Percentiles rank a stretch among this genome's conserved stretches.
Conservation (phyloP, 2,329 filamentous ascomycete genomes). For the Rhexocercosporidium sp. region DNA sequence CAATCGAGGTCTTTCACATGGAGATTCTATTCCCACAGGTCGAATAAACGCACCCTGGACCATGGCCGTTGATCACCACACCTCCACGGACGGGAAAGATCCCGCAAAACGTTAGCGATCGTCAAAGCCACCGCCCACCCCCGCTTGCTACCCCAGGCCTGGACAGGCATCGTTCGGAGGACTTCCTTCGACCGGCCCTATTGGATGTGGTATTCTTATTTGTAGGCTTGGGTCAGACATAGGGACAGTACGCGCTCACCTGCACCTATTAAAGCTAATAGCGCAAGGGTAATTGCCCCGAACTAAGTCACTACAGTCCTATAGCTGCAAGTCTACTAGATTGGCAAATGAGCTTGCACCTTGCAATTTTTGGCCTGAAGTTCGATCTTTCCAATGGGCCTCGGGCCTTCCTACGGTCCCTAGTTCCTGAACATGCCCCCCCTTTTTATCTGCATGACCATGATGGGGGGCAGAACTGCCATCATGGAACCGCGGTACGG, state of each 20-base stretch:
- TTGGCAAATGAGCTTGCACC: neutral
- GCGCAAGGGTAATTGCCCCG: neutral
- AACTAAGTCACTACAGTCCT: too few relatives aligned
- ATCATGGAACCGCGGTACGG: neutral
- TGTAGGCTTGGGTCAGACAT: neutral
- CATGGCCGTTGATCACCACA: neutral
- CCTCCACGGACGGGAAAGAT: neutral
- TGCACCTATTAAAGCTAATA: neutral
- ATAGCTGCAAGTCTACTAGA: neutral
- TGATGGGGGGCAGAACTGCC: neutral
- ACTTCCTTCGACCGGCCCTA: neutral
- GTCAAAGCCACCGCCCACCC: neutral
- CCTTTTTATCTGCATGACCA: neutral
- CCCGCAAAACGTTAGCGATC: slow-evolving; percentile 4
- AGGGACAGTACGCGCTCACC: neutral
- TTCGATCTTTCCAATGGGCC: neutral
- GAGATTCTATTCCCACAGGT: neutral
- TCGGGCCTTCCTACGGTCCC: neutral
- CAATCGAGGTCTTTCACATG: slow-evolving; percentile 6
- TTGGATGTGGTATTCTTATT: neutral
- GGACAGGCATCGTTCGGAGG: slow-evolving; percentile 6
- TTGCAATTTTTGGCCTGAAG: neutral
- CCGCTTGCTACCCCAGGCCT: slow-evolving; percentile 4
- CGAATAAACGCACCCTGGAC: neutral
- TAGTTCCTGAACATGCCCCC: neutral